phyloP scores from a whole-genome alignment of 108 stramenopile species.

The Conticribra weissflogii region DNA sequence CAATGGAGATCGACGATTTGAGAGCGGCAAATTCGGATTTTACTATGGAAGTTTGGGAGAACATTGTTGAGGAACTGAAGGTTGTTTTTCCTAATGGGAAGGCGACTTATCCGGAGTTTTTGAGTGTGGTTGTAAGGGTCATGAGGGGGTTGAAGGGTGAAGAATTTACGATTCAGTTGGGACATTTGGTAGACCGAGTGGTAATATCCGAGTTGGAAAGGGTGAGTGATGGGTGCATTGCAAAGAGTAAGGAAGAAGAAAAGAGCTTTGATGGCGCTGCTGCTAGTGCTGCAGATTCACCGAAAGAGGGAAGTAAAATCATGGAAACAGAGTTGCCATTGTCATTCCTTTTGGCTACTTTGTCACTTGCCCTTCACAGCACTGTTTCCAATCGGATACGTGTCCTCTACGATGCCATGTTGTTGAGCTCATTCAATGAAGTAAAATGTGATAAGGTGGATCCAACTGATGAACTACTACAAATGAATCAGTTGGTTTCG shows the following conservation, averaged over 20 bases:
- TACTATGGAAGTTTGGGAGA: slow-evolving; percentile 52
- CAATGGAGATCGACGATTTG: slow-evolving; percentile 85
- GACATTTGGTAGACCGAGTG: slow-evolving; percentile 84
- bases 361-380: slow-evolving; percentile 70
- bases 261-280: slow-evolving; percentile 4
- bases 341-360: slow-evolving; percentile 61
- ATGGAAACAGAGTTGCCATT: slow-evolving; percentile 24
- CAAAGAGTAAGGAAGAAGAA: not conserved
- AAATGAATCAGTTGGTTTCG: slow-evolving; percentile 33
- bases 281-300: not conserved
- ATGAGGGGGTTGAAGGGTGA: slow-evolving; percentile 62
- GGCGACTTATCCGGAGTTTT: slow-evolving; percentile 68
- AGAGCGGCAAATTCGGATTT: slow-evolving; percentile 76
- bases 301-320: not conserved
- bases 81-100: slow-evolving; percentile 23
- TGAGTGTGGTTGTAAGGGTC: slow-evolving; percentile 43
- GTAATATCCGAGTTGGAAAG: slow-evolving; percentile 56
- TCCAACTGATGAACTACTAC: not conserved
- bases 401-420: slow-evolving; percentile 56
- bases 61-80: slow-evolving; percentile 47
- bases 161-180: slow-evolving; percentile 77
- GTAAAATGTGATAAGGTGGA: not conserved
- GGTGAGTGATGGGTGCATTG: slow-evolving; percentile 11
- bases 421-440: not conserved
- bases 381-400: slow-evolving; percentile 66